Evolutionary conservation across 2,329 filamentous ascomycete species (phyloP), one percentile per base, ranked within the genome.

Genomic region (Pyricularia sp.): DNA sequence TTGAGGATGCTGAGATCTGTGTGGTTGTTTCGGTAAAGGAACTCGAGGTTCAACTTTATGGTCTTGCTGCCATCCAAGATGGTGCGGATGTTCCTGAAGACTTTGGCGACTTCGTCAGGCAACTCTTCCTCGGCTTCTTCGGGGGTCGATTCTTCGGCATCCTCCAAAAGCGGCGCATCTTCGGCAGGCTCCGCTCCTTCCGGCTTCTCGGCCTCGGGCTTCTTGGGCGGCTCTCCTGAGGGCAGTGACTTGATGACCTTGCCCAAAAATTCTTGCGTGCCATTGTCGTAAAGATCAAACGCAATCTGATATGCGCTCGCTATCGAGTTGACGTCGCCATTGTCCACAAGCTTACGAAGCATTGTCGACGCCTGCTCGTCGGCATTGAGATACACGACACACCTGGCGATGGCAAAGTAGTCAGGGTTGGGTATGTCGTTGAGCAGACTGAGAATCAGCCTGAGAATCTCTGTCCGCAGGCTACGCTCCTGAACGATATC

Each of bases 201-300:
- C 23, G 64, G 66, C 23, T 85, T 81, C 65, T 83, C 77, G 65
- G 77, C 71, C 69, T 82, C 79, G 14, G 79, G 72, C 68, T 79
- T 80, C 71, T 85, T 81, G 14, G 79, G 71, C 73, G 76, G 75
- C 68, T 85, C 81, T 12, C 80, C 79, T 23, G 85, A 83, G 0
- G 93, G 92, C 36, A 98, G 83, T 64, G 92, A 89, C 70, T 92
- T 88, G 75, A 94, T 90, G 64, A 99, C 92, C 80, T 95, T 97
- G 73, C 90, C 89, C 28, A 99, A 81, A 75, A 99, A 99, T 77
- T 98, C 95, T 75, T 99, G 95, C 0, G 95, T 98, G 73, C 95
- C 95, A 76, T 99, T 99, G 81, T 99, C 95, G 79, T 97, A 98
- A 6, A 99, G 85, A 76, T 99, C 95, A 75, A 99, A 99, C 1